Conservation (phyloP, 2,329 filamentous ascomycete genomes). For the Pestalotiopsis sp. region DNA sequence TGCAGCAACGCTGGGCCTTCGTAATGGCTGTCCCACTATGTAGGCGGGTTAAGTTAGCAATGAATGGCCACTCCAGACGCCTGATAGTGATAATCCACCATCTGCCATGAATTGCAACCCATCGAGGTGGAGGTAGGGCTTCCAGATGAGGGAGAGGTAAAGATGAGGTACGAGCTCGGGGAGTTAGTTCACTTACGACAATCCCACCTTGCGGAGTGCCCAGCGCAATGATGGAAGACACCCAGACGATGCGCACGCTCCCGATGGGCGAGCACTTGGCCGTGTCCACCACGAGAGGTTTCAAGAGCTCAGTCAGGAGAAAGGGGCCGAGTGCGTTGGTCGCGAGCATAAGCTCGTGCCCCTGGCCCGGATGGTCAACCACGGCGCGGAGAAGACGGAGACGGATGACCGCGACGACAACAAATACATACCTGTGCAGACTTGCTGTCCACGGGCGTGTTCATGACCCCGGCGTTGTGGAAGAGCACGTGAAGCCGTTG, state of each 20-base stretch:
- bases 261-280: neutral
- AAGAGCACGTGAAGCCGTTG: slow-evolving; percentile 18
- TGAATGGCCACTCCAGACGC: no score
- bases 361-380: neutral
- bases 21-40: neutral
- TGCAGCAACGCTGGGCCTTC: neutral
- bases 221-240: slow-evolving; percentile 4
- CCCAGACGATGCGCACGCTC: slow-evolving; percentile 10
- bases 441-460: neutral
- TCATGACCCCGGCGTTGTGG: slow-evolving; percentile 18
- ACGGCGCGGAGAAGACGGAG: neutral
- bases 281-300: neutral
- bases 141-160: no score
- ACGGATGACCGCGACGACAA: neutral
- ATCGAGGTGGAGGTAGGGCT: no score
- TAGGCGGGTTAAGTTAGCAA: no score
- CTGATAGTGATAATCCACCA: no score
- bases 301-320: slow-evolving; percentile 7
- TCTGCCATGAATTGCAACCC: no score
- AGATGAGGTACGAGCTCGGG: neutral
- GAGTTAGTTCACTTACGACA: neutral
- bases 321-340: slow-evolving; percentile 10
- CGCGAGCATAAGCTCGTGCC: slow-evolving; percentile 10
- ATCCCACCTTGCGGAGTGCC: slow-evolving; percentile 1
- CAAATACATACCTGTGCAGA: neutral